Conservation (phyloP, 371 early-diverging fungal species). For the Rhizopus sp. region DNA sequence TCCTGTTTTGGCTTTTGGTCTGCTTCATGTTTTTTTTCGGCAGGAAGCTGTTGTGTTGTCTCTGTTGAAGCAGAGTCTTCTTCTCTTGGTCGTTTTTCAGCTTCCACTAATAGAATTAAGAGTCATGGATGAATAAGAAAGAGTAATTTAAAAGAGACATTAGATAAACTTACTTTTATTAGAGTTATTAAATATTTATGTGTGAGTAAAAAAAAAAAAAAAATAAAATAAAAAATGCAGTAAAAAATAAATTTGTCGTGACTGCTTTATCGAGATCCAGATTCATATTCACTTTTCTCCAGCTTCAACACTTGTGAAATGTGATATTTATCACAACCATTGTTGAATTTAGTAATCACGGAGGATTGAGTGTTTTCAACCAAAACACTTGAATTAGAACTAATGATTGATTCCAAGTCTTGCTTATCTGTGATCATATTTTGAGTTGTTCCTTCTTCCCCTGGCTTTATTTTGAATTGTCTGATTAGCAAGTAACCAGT, state of each 20-base stretch:
- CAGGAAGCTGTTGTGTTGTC: not conserved
- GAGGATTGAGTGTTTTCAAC: too few species aligned
- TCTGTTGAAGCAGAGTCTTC: slow-evolving; percentile 10
- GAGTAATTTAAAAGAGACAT: not conserved
- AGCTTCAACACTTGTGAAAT: too few species aligned
- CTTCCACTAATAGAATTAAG: slow-evolving; percentile 6
- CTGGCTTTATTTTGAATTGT: slow-evolving; percentile 32
- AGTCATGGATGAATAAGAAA: not conserved
- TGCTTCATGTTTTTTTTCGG: slow-evolving; percentile 16
- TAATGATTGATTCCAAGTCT: too few species aligned
- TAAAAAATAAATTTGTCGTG: slow-evolving; percentile 11
- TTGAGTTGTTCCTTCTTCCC: not conserved
- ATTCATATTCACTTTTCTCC: not conserved
- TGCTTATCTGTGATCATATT: not conserved
- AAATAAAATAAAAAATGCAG: not conserved
- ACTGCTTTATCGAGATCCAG: not conserved
- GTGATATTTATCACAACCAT: too few species aligned
- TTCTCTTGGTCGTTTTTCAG: slow-evolving; percentile 19
- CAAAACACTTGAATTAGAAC: too few species aligned
- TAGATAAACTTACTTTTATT: slow-evolving; percentile 2
- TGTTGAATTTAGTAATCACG: too few species aligned
- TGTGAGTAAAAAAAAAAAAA: not conserved
- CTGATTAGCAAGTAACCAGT: slow-evolving; percentile 42
- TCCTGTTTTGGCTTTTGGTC: slow-evolving; percentile 25
- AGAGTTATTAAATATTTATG: not conserved